Conservation (phyloP, 805 yeast species). For the Ogataea saltuana region DNA sequence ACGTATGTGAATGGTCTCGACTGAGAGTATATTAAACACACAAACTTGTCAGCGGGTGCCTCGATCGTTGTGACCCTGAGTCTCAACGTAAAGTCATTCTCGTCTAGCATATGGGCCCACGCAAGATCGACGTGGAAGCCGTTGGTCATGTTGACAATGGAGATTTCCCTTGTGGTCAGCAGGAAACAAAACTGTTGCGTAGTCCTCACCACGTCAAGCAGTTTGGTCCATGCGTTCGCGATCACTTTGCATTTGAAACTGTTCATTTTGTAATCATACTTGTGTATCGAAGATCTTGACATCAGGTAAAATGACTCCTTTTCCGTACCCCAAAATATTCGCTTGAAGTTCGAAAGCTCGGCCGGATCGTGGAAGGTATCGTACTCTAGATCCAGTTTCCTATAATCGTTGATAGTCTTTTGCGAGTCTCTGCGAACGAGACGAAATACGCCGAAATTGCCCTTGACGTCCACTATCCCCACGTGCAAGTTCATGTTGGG, state of each 20-base stretch:
- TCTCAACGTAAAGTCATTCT: constrained; percentile 53
- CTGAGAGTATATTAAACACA: constrained; percentile 36
- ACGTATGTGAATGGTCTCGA: constrained; percentile 30
- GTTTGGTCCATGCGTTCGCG: constrained; percentile 53
- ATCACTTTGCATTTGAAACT: constrained; percentile 41
- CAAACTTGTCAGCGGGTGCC: constrained; percentile 7
- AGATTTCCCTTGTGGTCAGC: constrained; percentile 67
- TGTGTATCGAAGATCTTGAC: constrained; percentile 46
- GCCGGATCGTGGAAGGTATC: constrained; percentile 41
- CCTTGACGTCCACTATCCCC: constrained; percentile 50
- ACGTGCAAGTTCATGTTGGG: constrained; percentile 43
- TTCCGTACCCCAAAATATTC: constrained; percentile 46
- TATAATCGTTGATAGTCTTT: constrained; percentile 1
- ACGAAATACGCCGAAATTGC: constrained; percentile 49
- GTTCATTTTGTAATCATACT: constrained; percentile 33
- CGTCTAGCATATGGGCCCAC: constrained; percentile 70
- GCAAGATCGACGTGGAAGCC: constrained; percentile 53
- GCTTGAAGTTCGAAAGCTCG: constrained; percentile 59
- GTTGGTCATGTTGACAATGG: constrained; percentile 44
- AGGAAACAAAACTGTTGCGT: constrained; percentile 45
- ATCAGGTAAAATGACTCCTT: constrained; percentile 35
- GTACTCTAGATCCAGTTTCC: constrained; percentile 6
- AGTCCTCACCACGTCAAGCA: constrained; percentile 44
- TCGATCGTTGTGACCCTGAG: constrained; percentile 35
- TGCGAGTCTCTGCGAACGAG: constrained; percentile 14